These are phyloP conservation scores for Naganishia vaughanmartiniae DNA, from an alignment of 768 basidiomycete species.

Conservation along the genomic window DNA sequence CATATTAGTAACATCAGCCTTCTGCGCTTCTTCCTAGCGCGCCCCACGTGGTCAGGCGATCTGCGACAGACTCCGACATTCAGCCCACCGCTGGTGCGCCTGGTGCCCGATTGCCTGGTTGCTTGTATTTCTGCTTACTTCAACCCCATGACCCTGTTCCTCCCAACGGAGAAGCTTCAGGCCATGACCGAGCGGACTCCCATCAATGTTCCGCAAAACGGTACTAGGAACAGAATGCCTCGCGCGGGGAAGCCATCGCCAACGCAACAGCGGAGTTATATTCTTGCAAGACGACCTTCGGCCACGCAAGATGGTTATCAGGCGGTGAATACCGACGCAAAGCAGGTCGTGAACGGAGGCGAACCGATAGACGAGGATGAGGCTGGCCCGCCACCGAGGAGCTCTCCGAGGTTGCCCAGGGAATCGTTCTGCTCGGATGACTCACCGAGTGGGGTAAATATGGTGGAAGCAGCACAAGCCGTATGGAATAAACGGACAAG, in stretches of 20 bases:
- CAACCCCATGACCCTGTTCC: not conserved
- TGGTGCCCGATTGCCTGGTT: not conserved
- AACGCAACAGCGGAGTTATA: constrained; percentile 16
- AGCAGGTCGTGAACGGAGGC: not conserved
- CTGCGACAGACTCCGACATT: not conserved
- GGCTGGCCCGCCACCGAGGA: not conserved
- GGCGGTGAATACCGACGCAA: constrained; percentile 9
- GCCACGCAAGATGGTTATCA: constrained; percentile 16
- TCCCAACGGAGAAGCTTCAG: not conserved
- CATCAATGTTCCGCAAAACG: constrained; percentile 21
- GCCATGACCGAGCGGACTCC: constrained; percentile 24
- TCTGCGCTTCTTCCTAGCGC: constrained; percentile 17
- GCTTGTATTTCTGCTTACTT: not conserved
- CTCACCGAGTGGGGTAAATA: constrained; percentile 35
- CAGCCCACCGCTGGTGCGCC: not conserved
- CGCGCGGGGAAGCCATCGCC: constrained; percentile 12
- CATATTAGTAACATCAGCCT: not conserved
- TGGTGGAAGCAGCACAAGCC: constrained; percentile 42
- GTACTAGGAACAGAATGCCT: constrained; percentile 21
- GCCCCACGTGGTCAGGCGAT: constrained; percentile 2
- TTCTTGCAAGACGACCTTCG: constrained; percentile 17
- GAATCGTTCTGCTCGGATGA: not conserved
- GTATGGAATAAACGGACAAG: constrained; percentile 58
- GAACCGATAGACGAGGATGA: not conserved
- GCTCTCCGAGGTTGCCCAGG: not conserved